Conservation (phyloP, 73 alveolate genomes). For the Uronychia binucleata region DNA sequence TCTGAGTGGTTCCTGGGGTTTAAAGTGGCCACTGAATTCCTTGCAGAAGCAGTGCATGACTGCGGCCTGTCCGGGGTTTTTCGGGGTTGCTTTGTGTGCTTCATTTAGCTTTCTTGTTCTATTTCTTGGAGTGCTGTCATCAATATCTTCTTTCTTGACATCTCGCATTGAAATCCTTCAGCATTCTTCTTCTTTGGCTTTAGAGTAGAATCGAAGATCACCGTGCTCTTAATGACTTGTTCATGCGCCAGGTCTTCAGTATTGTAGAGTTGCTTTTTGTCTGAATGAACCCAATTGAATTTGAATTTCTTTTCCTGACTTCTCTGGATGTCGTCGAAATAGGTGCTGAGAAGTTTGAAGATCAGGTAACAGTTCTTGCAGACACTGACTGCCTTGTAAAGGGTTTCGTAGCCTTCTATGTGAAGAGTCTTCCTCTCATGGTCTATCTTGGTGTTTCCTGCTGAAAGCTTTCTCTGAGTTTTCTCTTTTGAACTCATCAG, state of each 20-base stretch:
- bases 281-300: neutral
- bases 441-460: neutral
- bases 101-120: no score
- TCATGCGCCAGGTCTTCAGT: neutral
- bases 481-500: no score
- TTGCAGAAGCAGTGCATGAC: no score
- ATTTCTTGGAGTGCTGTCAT: no score
- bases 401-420: constrained; percentile 4
- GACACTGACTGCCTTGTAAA: constrained; percentile 36
- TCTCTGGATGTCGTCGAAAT: constrained; percentile 18
- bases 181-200: neutral
- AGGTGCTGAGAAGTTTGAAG: constrained; percentile 9
- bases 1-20: no score
- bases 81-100: no score
- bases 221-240: neutral
- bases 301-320: neutral
- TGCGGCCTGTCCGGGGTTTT: no score
- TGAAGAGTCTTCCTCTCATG: neutral
- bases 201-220: neutral
- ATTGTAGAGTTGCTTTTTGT: neutral
- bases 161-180: no score
- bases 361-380: constrained; percentile 37
- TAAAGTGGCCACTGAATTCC: no score
- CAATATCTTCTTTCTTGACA: no score
- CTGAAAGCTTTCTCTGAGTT: neutral